Base-by-base conservation (phyloP, 768 basidiomycete species). In the Leucosporidium creatinivorum region DNA sequence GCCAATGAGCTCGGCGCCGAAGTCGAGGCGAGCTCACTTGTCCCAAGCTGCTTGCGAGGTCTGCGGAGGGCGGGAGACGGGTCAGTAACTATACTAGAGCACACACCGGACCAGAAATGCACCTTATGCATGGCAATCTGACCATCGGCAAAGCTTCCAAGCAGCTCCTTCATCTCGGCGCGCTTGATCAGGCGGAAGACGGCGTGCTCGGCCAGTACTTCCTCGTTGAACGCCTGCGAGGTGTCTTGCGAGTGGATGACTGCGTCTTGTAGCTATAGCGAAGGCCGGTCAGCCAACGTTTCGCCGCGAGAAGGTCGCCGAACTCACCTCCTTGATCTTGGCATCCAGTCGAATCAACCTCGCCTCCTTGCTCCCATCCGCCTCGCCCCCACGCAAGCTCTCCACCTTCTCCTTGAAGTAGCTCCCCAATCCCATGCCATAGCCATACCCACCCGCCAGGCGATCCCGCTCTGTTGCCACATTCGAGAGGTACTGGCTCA, bases 141-240 rank as follows among this genome's bases (percentile, higher is more conserved):
- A 15, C 93, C 93, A 73, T 96, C 90, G 30, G 92, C 92, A 69
- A 96, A 84, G 68, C 87, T 86, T 25, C 85, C 85, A 17, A 99
- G 77, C 84, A 97, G 87, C 75, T 93, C 91, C 79, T 94, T 96
- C 94, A 98, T 96, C 80, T 99, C 96, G 58, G 87, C 84, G 75
- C 91, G 87, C 79, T 98, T 98, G 18, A 88, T 85, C 68, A 85
- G 83, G 76, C 96, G 91, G 80, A 98, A 98, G 68, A 90, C 81
- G 28, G 85, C 81, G 79, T 98, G 92, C 77, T 99, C 96, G 58
- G 87, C 84, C 30, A 98, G 79, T 19, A 93, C 94, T 78, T 94
- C 92, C 67, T 93, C 91, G 73, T 91, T 94, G 79, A 99, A 99
- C 6, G 92, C 91, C 73, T 93, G 91, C 1, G 60, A 61, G 19